A percentile compares a stretch with the other conserved stretches of the same genome.
Evolutionary conservation across 441 rosid species (phyloP).

Genomic region (Breynia disticha): DNA sequence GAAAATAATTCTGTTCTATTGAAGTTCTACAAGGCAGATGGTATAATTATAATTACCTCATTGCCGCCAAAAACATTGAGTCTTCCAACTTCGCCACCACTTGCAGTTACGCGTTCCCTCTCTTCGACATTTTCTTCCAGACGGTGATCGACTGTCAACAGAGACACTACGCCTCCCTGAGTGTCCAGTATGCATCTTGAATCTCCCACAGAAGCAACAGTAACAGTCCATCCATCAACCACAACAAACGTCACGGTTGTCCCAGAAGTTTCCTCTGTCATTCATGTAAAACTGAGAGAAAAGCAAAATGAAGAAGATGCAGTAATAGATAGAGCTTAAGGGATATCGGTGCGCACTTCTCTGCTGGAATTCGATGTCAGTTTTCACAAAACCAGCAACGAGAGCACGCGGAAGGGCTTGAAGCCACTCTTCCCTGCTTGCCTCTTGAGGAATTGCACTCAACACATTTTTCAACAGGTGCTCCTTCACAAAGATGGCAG

Average conservation of each 20-base stretch:
- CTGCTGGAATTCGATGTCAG: conserved; percentile 96
- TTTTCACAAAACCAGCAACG: conserved; percentile 95
- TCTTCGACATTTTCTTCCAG: conserved; percentile 94
- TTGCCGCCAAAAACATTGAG: conserved; percentile 86
- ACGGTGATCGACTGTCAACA: conserved; percentile 91
- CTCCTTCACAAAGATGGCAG: conserved; percentile 91
- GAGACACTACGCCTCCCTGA: conserved; percentile 84
- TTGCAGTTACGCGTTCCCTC: conserved; percentile 97
- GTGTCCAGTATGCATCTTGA: conserved; percentile 96
- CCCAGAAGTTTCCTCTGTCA: conserved; percentile 94
- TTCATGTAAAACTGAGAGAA: conserved; percentile 13
- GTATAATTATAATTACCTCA: conserved; percentile 46
- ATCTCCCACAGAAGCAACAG: conserved; percentile 97
- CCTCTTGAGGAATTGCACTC: conserved; percentile 79
- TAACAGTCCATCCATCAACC: conserved; percentile 95
- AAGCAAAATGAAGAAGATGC: conserved; percentile 10
- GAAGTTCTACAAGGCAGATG: conserved; percentile 4
- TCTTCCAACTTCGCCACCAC: conserved; percentile 99
- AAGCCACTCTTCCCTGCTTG: conserved; percentile 84
- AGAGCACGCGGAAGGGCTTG: conserved; percentile 92
- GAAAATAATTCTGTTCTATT: not conserved
- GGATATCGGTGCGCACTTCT: conserved; percentile 34
- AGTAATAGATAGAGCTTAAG: conserved; percentile 6
- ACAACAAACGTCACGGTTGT: conserved; percentile 94
- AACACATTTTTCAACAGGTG: conserved; percentile 61